Conservation (phyloP, 78 protist species). For the Dictyostelium purpureum region DNA sequence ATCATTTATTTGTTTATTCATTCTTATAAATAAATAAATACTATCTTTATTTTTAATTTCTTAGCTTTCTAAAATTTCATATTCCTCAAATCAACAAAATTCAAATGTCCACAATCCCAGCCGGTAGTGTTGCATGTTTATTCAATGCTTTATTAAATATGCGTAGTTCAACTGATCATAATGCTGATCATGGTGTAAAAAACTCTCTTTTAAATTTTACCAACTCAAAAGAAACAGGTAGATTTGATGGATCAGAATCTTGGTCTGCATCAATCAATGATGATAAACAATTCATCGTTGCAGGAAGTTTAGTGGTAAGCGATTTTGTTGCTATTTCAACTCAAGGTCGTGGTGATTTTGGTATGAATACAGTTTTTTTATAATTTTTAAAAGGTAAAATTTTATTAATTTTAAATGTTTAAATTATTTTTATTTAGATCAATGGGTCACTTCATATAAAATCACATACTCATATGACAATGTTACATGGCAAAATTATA, state of each 20-base stretch:
- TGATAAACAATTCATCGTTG: background rate
- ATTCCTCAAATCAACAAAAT: background rate
- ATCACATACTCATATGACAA: slow-evolving; percentile 5
- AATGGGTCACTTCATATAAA: slow-evolving; percentile 8
- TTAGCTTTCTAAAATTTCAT: background rate
- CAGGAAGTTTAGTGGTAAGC: background rate
- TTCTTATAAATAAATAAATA: no score
- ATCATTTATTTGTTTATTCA: no score
- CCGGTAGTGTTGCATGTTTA: background rate
- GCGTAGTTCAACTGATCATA: slow-evolving; percentile 8
- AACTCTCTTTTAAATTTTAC: background rate
- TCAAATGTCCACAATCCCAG: background rate
- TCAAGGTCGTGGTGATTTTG: slow-evolving; percentile 41
- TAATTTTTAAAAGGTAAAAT: no score
- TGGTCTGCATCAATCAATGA: slow-evolving; percentile 13
- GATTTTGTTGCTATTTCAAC: background rate
- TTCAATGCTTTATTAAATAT: slow-evolving; percentile 8
- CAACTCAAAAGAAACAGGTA: background rate
- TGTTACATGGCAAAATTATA: background rate
- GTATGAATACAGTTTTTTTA: no score
- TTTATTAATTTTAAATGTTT: no score
- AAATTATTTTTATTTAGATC: no score
- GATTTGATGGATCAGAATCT: background rate
- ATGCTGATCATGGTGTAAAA: slow-evolving; percentile 17
- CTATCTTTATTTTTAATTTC: background rate